A percentile compares a stretch with the other conserved stretches of the same genome.
Conservation (phyloP, 257 asterid genomes). For the Vinca minor region DNA sequence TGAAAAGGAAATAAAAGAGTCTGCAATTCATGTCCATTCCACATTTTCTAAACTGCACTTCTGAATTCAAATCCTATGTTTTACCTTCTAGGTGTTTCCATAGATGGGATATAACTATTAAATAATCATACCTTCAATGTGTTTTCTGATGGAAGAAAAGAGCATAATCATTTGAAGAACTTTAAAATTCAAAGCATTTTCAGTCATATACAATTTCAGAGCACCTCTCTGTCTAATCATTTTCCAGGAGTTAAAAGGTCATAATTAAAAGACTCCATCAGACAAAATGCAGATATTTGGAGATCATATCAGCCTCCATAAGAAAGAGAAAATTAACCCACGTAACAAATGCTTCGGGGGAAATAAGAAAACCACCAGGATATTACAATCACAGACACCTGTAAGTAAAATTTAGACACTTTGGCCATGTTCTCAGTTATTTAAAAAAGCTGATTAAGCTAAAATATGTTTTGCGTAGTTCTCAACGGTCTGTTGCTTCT, state of each 20-base stretch:
- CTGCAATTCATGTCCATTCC: too few relatives aligned
- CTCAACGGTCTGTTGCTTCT: too few relatives aligned
- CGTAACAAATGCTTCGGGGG: neutral
- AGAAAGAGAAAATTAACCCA: neutral
- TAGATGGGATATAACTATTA: neutral
- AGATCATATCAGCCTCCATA: neutral
- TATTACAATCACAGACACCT: neutral
- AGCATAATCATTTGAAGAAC: neutral
- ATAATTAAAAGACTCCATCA: neutral
- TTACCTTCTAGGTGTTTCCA: neutral
- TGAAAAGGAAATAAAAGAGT: too few relatives aligned
- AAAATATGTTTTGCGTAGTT: too few relatives aligned
- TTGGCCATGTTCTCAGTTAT: too few relatives aligned
- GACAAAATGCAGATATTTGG: too few relatives aligned
- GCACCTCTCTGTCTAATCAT: neutral
- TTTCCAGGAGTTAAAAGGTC: neutral
- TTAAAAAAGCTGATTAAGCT: too few relatives aligned
- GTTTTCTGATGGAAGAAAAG: neutral
- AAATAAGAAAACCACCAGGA: neutral
- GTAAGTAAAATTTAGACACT: neutral
- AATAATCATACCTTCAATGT: neutral
- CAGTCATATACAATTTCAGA: neutral
- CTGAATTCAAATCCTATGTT: neutral
- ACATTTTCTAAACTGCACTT: too few relatives aligned
- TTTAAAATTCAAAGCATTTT: neutral